Conservation (phyloP, 352 stramenopile genomes). For the Globisporangium canariense region DNA sequence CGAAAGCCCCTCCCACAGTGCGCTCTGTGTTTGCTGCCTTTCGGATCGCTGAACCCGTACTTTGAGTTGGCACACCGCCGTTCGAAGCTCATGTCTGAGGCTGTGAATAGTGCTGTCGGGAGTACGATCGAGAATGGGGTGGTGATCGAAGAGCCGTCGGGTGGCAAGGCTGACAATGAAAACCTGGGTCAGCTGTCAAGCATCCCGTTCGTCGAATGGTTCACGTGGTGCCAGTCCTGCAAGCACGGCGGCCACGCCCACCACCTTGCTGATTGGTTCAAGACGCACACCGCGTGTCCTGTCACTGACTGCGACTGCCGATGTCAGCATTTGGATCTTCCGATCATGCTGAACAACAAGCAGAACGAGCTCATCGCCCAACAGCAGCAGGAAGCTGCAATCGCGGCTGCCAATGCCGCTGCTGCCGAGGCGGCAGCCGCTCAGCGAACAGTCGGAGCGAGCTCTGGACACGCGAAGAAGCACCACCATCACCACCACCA, state of each 20-base stretch:
- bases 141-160: conserved; percentile 48
- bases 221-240: conserved; percentile 93
- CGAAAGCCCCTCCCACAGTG: conserved; percentile 92
- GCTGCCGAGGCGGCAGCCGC: conserved; percentile 6
- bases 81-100: conserved; percentile 57
- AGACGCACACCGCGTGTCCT: conserved; percentile 84
- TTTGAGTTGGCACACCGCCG: conserved; percentile 90
- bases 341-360: conserved; percentile 54
- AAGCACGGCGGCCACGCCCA: conserved; percentile 91
- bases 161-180: conserved; percentile 64
- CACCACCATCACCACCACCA: conserved; percentile 12
- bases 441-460: conserved; percentile 10
- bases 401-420: conserved; percentile 18
- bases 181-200: conserved; percentile 88
- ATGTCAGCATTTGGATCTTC: conserved; percentile 82
- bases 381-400: conserved; percentile 23
- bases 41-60: conserved; percentile 94
- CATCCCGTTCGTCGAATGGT: conserved; percentile 95
- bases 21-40: conserved; percentile 90
- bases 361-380: conserved; percentile 39
- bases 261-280: conserved; percentile 94
- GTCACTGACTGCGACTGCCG: conserved; percentile 93
- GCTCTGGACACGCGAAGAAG: conserved; percentile 13
- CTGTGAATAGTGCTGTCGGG: conserved; percentile 34
- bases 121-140: conserved; percentile 30